A percentile compares a stretch with the other conserved stretches of the same genome.
Conservation (phyloP, 106 monocot genomes). For the Amphibolis antarctica region DNA sequence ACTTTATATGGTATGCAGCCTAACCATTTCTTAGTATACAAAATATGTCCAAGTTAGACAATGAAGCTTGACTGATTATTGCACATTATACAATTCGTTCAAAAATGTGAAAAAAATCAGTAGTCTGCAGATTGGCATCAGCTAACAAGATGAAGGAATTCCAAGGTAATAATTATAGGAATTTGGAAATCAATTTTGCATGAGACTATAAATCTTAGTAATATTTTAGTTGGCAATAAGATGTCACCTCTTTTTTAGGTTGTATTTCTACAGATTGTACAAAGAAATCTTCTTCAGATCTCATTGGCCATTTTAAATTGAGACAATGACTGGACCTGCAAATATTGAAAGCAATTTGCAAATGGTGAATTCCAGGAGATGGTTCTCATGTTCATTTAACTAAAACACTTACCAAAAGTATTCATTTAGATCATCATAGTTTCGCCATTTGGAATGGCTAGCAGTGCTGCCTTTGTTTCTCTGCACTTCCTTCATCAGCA, state of each 20-base stretch:
- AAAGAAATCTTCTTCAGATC: slow-evolving; percentile 47
- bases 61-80: too few relatives aligned
- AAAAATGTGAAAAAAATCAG: too few relatives aligned
- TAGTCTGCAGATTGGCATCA: too few relatives aligned
- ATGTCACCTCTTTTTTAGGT: slow-evolving; percentile 38
- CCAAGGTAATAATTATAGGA: too few relatives aligned
- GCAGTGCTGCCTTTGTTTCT: slow-evolving; percentile 58
- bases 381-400: background rate
- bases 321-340: slow-evolving; percentile 81
- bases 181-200: too few relatives aligned
- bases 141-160: too few relatives aligned
- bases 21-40: too few relatives aligned
- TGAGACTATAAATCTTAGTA: too few relatives aligned
- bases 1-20: too few relatives aligned
- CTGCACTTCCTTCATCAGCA: slow-evolving; percentile 51
- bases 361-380: background rate
- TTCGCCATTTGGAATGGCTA: slow-evolving; percentile 96
- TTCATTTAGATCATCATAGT: slow-evolving; percentile 98
- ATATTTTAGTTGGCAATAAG: background rate
- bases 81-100: too few relatives aligned
- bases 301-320: slow-evolving; percentile 71
- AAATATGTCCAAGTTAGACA: too few relatives aligned
- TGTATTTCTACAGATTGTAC: slow-evolving; percentile 27
- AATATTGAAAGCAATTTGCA: slow-evolving; percentile 1
- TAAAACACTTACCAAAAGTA: slow-evolving; percentile 63